Evolutionary conservation across 306 rosid genomes (phyloP), one percentile per base, ranked within the genome.

Genomic region (Vigna trinervia): DNA sequence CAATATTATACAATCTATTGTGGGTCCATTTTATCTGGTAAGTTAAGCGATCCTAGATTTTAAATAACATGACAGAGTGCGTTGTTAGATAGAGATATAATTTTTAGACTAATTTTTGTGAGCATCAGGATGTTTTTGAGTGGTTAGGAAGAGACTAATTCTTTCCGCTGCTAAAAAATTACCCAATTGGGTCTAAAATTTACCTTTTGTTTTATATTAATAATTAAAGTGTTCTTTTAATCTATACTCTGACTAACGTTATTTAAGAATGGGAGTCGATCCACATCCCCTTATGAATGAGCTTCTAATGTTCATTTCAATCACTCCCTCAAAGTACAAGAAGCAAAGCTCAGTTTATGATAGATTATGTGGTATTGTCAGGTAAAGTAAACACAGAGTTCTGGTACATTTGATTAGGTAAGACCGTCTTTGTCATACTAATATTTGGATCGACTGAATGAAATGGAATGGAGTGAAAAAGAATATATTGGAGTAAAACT

Each of bases 381-480:
- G 57, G 39, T 41, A 53, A 65, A 39, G 28, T 51, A 39, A 15
- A 10, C 12, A 39, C 48, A 46, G 48, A 38, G 45, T 60, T 59
- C 58, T 75, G 28, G 32, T 13, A n/a, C 76, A 67, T 61, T 14
- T 75, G 46, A 19, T 59, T 60, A 60, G 47, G 30, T 22, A 68
- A 56, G 23, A 43, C 51, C 15, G 15, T 23, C 30, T 26, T 20
- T 64, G 14, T 58, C 46, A 30, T 23, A 3, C 22, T 62, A 50
- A 79, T 28, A 59, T 30, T 59, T 58, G 64, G 34, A 58, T 13
- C 0, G 64, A 22, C 12, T 17, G 19, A 58, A 26, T 12, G 32
- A 28, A 14, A 26, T 23, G 13, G 8, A 59, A 59, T 12, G 20
- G 36, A 59, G 5, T 57, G 36, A 23, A 57, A 57, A 23, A 20